Base-by-base conservation (phyloP, 495 filamentous ascomycete species). In the Penicillium fimorum region DNA sequence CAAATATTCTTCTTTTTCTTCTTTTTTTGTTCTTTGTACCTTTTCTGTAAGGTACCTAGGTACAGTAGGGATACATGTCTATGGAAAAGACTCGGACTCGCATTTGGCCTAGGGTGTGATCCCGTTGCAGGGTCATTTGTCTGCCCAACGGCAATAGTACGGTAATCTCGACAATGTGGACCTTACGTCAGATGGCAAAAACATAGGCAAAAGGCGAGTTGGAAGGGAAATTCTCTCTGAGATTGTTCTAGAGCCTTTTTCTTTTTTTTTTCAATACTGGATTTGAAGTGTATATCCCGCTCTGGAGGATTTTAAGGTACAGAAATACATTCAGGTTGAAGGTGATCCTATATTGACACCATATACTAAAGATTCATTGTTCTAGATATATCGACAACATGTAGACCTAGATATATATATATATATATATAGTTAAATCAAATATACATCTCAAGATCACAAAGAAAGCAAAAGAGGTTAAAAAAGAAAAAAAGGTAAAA, bases 401-500 rank as follows among this genome's bases (percentile, higher is more conserved):
- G n/a, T n/a, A n/a, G n/a, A n/a, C n/a, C n/a, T n/a, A n/a, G n/a
- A n/a, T n/a, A n/a, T n/a, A n/a, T n/a, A n/a, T n/a, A n/a, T n/a
- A n/a, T n/a, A n/a, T n/a, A n/a, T n/a, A n/a, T n/a, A n/a, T 22
- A 22, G 22, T 22, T 22, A 22, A 22, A 22, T 22, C 22, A 22
- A 22, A 22, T 22, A 22, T 1, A 22, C 27, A 33, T 20, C 43
- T 10, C 5, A 27, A 42, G 5, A n/a, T 15, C 25, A 17, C 11
- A 40, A 52, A 30, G 37, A n/a, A n/a, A n/a, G n/a, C n/a, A n/a
- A n/a, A n/a, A n/a, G n/a, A n/a, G n/a, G n/a, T n/a, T 4, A 27
- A 27, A 27, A 27, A 18, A 51, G 42, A 29, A 13, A 40, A 52
- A 47, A 20, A 20, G 30, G 15, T 37, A 44, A 63, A 63, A 60